Conservation (phyloP, 257 asterid species). For the Ophiorrhiza pumila region DNA sequence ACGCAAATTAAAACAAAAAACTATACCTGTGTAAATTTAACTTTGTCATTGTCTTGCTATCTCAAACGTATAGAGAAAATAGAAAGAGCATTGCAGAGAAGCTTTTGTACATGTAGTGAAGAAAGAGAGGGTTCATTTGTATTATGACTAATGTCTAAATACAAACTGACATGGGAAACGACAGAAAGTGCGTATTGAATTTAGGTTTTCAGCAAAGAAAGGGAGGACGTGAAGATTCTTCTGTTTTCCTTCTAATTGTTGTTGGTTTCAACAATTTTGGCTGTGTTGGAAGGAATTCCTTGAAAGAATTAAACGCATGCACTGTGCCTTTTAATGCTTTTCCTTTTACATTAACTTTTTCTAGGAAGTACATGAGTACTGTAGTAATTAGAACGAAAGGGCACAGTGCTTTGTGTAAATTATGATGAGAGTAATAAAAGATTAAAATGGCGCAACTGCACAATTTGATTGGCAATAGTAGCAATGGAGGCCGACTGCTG, state of each 20-base stretch:
- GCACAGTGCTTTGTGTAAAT: too few relatives aligned
- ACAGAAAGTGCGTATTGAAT: conserved; percentile 17
- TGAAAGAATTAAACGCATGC: conserved; percentile 13
- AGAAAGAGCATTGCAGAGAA: background rate
- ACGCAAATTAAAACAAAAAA: conserved; percentile 12
- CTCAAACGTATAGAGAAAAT: background rate
- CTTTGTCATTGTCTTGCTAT: conserved; percentile 15
- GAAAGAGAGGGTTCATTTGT: conserved; percentile 16
- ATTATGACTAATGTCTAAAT: conserved; percentile 8
- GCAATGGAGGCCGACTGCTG: background rate
- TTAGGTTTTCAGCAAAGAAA: background rate
- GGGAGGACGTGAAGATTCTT: background rate
- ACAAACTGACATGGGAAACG: conserved; percentile 29
- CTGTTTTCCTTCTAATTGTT: conserved; percentile 7
- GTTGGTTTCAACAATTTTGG: background rate
- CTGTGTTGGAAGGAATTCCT: background rate
- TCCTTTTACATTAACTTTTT: background rate
- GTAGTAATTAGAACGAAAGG: too few relatives aligned
- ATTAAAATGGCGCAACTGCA: background rate
- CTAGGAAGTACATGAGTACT: too few relatives aligned
- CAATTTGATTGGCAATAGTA: background rate
- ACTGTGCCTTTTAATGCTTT: background rate
- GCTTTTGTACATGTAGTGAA: background rate
- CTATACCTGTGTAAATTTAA: background rate
- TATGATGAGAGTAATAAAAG: conserved; percentile 5